Conservation (phyloP, 106 monocot genomes). For the Xerophyta viscosa region DNA sequence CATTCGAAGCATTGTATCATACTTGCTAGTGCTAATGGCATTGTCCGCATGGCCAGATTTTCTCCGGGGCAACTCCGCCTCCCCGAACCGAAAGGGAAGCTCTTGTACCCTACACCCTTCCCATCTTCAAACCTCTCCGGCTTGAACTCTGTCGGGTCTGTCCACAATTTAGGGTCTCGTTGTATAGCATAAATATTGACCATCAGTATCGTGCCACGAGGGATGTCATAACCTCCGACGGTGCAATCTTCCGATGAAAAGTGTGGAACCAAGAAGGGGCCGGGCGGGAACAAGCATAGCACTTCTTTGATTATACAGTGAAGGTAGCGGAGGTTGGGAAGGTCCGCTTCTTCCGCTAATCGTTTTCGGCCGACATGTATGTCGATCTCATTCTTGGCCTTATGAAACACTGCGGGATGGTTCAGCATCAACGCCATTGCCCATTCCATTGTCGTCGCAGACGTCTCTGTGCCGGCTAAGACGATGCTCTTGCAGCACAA, state of each 20-base stretch:
- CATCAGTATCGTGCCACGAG: constrained; percentile 23
- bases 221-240: constrained; percentile 18
- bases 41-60: constrained; percentile 17
- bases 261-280: constrained; percentile 32
- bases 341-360: background rate
- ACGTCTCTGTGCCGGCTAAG: constrained; percentile 21
- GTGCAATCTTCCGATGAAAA: constrained; percentile 22
- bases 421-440: constrained; percentile 9
- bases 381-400: background rate
- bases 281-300: constrained; percentile 29
- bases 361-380: background rate
- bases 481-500: background rate
- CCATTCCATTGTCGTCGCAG: constrained; percentile 21
- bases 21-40: constrained; percentile 25
- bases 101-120: background rate
- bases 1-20: constrained; percentile 61
- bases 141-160: constrained; percentile 20
- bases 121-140: constrained; percentile 32
- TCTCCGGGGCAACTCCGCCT: constrained; percentile 52
- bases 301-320: constrained; percentile 13
- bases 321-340: constrained; percentile 1
- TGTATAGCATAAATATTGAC: constrained; percentile 37
- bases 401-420: background rate
- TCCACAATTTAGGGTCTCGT: constrained; percentile 31
- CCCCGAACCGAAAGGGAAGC: constrained; percentile 47